These are phyloP conservation scores for Paradendryphiella salina DNA, from an alignment of 2,329 filamentous ascomycete genomes.

Conservation along the genomic window DNA sequence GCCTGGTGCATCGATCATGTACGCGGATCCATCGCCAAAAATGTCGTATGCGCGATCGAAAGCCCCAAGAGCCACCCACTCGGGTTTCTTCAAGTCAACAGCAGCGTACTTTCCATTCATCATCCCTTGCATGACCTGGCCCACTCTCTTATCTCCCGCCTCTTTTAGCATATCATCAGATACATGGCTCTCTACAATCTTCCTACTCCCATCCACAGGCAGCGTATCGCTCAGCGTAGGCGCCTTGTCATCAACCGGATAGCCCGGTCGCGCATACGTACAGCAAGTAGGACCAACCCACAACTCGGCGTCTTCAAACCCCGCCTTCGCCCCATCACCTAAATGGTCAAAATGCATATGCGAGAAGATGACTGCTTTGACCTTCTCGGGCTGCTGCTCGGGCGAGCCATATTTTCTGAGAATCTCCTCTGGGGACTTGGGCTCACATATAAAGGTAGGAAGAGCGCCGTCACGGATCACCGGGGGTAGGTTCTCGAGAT, in stretches of 20 bases:
- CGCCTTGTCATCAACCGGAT: conserved; percentile 28
- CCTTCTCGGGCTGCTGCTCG: conserved; percentile 45
- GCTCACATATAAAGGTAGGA: conserved; percentile 45
- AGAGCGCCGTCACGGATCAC: conserved; percentile 47
- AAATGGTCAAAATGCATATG: conserved; percentile 50
- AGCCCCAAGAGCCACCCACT: conserved; percentile 46
- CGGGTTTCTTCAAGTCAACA: conserved; percentile 29
- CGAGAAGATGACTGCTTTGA: conserved; percentile 48
- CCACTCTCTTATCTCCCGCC: conserved; percentile 29
- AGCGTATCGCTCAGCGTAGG: conserved; percentile 49
- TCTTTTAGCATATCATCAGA: conserved; percentile 35
- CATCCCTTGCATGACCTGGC: conserved; percentile 30
- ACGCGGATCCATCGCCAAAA: conserved; percentile 55
- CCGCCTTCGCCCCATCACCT: conserved; percentile 45
- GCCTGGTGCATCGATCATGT: conserved; percentile 56
- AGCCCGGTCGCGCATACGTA: conserved; percentile 39
- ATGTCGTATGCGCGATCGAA: conserved; percentile 55
- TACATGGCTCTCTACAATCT: conserved; percentile 44
- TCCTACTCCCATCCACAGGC: conserved; percentile 49
- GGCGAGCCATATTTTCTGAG: conserved; percentile 28
- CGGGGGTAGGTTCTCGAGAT: conserved; percentile 50
- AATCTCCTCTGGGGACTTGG: conserved; percentile 35
- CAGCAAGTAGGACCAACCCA: conserved; percentile 46
- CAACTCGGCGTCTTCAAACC: conserved; percentile 44
- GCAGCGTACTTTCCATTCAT: conserved; percentile 35